Conservation (phyloP, 495 filamentous ascomycete species). For the Xylaria acuta region DNA sequence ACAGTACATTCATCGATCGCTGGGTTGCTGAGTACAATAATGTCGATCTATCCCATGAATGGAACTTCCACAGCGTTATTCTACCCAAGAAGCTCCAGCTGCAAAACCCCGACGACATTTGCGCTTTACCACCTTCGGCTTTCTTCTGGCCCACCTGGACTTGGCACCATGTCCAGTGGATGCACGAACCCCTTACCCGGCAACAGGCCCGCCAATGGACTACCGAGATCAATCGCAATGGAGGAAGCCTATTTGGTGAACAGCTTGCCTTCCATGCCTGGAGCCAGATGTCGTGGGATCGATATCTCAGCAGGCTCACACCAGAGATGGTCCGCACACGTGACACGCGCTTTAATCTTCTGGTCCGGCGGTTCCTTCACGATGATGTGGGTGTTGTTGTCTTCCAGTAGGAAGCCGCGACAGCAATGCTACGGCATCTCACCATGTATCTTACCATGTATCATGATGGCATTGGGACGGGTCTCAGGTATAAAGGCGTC, state of each 20-base stretch:
- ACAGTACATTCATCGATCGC: conserved; percentile 48
- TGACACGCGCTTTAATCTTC: conserved; percentile 54
- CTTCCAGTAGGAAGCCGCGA: neutral
- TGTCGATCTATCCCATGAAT: conserved; percentile 47
- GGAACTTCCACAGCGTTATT: conserved; percentile 55
- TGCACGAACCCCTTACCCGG: conserved; percentile 48
- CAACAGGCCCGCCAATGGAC: conserved; percentile 45
- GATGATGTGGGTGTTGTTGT: conserved; percentile 38
- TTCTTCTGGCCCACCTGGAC: conserved; percentile 62
- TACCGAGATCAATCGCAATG: conserved; percentile 43
- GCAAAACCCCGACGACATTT: conserved; percentile 47
- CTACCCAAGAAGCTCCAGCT: conserved; percentile 51
- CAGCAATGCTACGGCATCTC: neutral
- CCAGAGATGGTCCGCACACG: conserved; percentile 42
- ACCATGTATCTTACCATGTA: conserved; percentile 9
- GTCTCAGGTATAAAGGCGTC: neutral
- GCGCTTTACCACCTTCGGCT: conserved; percentile 48
- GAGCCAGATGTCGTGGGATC: conserved; percentile 54
- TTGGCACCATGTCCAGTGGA: conserved; percentile 52
- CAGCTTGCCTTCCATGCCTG: conserved; percentile 57
- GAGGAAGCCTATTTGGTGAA: conserved; percentile 49
- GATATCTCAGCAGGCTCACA: conserved; percentile 48
- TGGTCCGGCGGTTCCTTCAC: conserved; percentile 53
- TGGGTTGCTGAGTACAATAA: conserved; percentile 51
- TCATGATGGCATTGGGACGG: neutral